Conservation (phyloP, 768 basidiomycete genomes). For the Agaricus subrufescens region DNA sequence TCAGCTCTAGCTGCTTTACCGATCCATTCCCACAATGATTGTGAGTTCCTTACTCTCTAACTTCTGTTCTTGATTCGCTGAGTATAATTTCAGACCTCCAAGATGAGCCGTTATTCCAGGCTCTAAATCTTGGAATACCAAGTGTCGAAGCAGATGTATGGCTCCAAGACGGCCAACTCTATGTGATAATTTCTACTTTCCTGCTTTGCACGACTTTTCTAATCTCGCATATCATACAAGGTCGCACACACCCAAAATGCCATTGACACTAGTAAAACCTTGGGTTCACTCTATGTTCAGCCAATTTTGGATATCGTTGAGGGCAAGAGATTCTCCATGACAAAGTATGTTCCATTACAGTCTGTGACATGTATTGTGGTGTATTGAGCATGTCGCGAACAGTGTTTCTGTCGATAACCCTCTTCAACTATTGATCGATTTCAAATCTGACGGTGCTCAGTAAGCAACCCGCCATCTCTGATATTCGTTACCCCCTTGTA, state of each 20-base stretch:
- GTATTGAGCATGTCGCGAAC: neutral
- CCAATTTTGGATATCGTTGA: neutral
- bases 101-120: neutral
- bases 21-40: neutral
- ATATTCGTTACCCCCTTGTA: no score
- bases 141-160: neutral
- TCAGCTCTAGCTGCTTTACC: neutral
- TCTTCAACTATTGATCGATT: neutral
- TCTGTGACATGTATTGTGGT: neutral
- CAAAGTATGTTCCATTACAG: neutral
- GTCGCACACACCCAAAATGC: neutral
- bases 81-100: neutral
- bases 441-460: neutral
- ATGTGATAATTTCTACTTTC: neutral
- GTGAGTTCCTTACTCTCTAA: neutral
- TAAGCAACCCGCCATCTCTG: neutral
- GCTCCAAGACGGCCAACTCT: neutral
- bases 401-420: neutral
- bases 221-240: neutral
- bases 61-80: neutral
- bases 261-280: neutral
- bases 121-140: neutral
- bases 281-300: neutral
- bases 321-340: neutral
- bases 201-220: neutral